Evolutionary conservation across 2,329 filamentous ascomycete species (phyloP).

Genomic region (Botryotinia narcissicola): DNA sequence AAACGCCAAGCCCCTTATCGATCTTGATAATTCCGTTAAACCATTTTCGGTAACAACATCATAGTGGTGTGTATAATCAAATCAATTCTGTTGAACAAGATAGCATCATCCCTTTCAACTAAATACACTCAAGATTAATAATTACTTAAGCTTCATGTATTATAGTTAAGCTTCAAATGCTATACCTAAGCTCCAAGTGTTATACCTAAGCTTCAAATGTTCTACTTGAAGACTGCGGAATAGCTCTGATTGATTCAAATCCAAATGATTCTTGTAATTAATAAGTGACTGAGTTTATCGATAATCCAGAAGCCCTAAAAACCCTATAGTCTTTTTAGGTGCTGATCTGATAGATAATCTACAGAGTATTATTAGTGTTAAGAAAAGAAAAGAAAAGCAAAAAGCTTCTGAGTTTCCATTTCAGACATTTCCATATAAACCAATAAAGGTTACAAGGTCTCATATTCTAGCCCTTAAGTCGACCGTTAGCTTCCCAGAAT

Average conservation of each 20-base stretch:
- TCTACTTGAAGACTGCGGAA: neutral
- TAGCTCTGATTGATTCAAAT: neutral
- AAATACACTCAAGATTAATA: neutral
- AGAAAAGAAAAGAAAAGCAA: neutral
- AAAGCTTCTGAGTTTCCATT: neutral
- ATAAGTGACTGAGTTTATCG: neutral
- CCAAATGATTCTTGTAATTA: neutral
- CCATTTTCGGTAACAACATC: neutral
- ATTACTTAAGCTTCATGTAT: neutral
- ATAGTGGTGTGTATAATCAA: neutral
- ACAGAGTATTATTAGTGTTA: neutral
- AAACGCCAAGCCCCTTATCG: neutral
- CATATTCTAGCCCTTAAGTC: neutral
- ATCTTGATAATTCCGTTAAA: neutral
- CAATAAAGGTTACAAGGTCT: conserved; percentile 5
- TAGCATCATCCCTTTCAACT: neutral
- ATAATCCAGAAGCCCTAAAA: neutral
- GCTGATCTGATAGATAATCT: neutral
- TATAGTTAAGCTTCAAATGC: neutral
- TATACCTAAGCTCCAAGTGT: neutral
- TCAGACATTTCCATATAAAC: neutral
- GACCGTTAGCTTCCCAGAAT: neutral
- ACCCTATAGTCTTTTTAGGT: neutral
- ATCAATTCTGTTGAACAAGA: neutral
- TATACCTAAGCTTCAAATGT: neutral